A percentile compares a stretch with the other conserved stretches of the same genome.
phyloP scores from a whole-genome alignment of 2,329 filamentous ascomycete species.

The Paraconiothyrium brasiliense region DNA sequence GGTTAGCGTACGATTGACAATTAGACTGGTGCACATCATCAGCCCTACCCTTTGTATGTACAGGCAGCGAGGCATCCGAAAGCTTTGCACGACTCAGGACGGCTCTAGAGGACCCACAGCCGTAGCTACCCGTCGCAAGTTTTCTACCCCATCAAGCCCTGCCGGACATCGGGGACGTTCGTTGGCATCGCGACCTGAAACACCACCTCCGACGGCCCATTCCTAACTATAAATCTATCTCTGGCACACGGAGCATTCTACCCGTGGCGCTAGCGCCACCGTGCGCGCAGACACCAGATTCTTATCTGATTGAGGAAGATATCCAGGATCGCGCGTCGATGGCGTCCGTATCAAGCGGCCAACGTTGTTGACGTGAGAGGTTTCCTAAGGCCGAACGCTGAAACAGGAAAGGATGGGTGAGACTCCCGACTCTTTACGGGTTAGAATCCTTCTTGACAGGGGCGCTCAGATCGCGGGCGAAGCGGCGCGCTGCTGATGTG shows the following conservation, averaged over 20 bases:
- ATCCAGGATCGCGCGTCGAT: not conserved
- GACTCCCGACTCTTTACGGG: conserved; percentile 3
- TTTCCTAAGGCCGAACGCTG: not conserved
- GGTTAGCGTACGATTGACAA: not conserved
- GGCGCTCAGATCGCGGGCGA: conserved; percentile 8
- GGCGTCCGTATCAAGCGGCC: not conserved
- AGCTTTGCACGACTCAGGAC: not conserved
- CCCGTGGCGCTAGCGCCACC: conserved; percentile 3
- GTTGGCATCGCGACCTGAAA: conserved; percentile 9
- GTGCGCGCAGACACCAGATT: conserved; percentile 8
- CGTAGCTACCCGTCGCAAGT: conserved; percentile 3
- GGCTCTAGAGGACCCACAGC: not conserved
- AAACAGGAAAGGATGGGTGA: conserved; percentile 11
- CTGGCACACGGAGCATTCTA: conserved; percentile 7
- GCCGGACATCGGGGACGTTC: conserved; percentile 14
- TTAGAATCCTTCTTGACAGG: not conserved
- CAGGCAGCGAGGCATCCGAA: not conserved
- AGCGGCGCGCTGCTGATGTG: not conserved
- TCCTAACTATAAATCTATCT: conserved; percentile 10
- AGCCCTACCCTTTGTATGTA: not conserved
- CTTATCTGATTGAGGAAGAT: not conserved
- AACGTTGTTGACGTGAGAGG: conserved; percentile 5
- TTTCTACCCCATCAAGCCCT: not conserved
- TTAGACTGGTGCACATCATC: not conserved
- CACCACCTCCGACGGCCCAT: not conserved